Base-by-base conservation (phyloP, 2,329 filamentous ascomycete genomes). In the Metarhizium brunneum region DNA sequence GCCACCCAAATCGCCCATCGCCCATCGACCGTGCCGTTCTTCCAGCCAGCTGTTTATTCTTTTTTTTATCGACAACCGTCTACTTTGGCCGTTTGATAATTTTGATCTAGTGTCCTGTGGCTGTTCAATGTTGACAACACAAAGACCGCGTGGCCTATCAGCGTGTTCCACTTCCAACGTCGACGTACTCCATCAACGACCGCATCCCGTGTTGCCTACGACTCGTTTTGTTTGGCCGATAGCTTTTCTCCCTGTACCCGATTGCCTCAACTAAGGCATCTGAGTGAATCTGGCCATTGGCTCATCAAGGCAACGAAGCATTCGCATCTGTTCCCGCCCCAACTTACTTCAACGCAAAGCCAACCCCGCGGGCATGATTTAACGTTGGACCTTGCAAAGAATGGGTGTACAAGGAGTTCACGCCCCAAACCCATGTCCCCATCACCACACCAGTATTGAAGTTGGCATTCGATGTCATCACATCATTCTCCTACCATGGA, bases 401-500 rank as follows among this genome's bases (percentile, higher is more conserved):
- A 60, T 60, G 59, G 58, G 42, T 54, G 54, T 53, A 45, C 38
- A 45, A 50, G 43, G 51, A 51, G 51, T 47, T 56, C 45, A 29
- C 20, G 49, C 54, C 54, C 54, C 50, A 53, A 48, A 47, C 50
- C 53, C 45, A 35, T 25, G 49, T 55, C 55, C 54, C 50, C 55
- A 48, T 43, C 25, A 55, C 36, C 50, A 43, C 32, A 35, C n/a
- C 49, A 35, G 32, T 25, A 20, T 54, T 35, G 47, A 36, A 51
- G 14, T 54, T 49, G 16, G 36, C 11, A 50, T 18, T 45, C 32
- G 7, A 35, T 35, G 32, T 35, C n/a, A 25, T 25, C 59, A 59
- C 60, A 68, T 59, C 59, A 47, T 58, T 59, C 56, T 59, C 56
- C 57, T 56, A 62, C 55, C 58, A 70, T 71, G 68, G 66, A 68